Evolutionary conservation across 495 filamentous ascomycete species (phyloP), one percentile per base, ranked within the genome.

Genomic region (Aspergillus saccharolyticus): DNA sequence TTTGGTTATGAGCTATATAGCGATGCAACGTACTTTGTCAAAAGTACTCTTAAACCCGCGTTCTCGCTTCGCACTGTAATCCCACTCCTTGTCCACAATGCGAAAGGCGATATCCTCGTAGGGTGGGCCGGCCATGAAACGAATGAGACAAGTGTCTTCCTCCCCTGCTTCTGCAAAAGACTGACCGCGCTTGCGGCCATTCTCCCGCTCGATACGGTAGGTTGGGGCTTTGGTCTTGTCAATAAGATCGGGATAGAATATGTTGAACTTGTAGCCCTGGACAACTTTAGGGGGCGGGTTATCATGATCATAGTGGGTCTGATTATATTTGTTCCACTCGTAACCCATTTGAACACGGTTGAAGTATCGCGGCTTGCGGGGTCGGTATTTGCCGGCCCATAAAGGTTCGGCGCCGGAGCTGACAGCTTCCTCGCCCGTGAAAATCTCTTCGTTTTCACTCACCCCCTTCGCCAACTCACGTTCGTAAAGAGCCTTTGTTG

Each of bases 321-420:
- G 94, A 65, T 99, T 99, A 78, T 99, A 99, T 68, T 99, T 99
- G 70, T 99, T 99, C 94, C 94, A 99, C 69, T 99, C 94, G 72
- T 97, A 99, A 43, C 94, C 94, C 90, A 96, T 97, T 72, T 96
- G 91, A 43, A 97, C 92, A 19, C 94, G 86, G 68, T 97, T 97
- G 80, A 99, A 97, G 74, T 97, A 97, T 28, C 89, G 83, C 10
- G 94, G 95, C 74, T 97, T 97, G 52, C 94, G 82, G 20, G 95
- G 93, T 16, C 91, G 84, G 66, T 96, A 88, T 70, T 96, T 95
- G 67, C 83, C 81, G 16, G 91, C 89, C 94, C 94, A 99, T 61
- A 85, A 83, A 4, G 90, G 85, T 58, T 84, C 85, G 6, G 76
- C 73, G 39, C 80, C 75, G 14, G 85, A 80, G 47, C 70, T 76